These are phyloP conservation scores for Rugonectria rugulosa DNA, from an alignment of 2,329 filamentous ascomycete species.

Conservation along the genomic window DNA sequence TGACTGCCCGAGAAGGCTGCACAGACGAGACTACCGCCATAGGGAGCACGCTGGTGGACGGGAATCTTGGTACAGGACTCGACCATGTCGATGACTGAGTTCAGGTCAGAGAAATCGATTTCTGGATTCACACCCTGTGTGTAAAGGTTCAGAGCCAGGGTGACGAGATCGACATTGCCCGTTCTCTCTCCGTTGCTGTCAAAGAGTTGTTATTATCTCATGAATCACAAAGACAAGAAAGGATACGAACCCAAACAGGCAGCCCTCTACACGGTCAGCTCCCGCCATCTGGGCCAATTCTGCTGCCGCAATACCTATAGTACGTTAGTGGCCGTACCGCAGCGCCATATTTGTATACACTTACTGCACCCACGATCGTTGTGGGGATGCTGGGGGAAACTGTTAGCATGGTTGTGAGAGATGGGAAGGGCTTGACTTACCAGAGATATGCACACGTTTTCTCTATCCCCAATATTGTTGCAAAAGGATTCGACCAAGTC, in stretches of 20 bases:
- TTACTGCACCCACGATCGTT: slow-evolving; percentile 93
- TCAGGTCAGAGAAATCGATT: slow-evolving; percentile 94
- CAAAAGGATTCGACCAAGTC: slow-evolving; percentile 99
- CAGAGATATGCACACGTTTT: too few species aligned
- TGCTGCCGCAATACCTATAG: slow-evolving; percentile 87
- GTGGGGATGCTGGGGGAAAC: slow-evolving; percentile 92
- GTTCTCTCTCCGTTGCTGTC: slow-evolving; percentile 95
- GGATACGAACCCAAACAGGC: slow-evolving; percentile 86
- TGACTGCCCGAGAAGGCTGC: slow-evolving; percentile 92
- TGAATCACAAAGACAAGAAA: too few species aligned
- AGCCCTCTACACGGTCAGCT: slow-evolving; percentile 91
- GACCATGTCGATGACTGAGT: slow-evolving; percentile 84
- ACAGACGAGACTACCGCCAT: slow-evolving; percentile 89
- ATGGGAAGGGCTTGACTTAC: too few species aligned
- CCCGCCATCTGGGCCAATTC: slow-evolving; percentile 97
- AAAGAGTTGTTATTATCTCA: too few species aligned
- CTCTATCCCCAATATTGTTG: too few species aligned
- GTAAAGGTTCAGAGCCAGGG: slow-evolving; percentile 93
- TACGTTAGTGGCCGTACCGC: too few species aligned
- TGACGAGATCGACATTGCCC: slow-evolving; percentile 94
- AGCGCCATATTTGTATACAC: too few species aligned
- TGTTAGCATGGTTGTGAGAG: too few species aligned
- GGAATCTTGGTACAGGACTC: slow-evolving; percentile 96
- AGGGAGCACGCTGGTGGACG: slow-evolving; percentile 87
- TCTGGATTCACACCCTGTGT: slow-evolving; percentile 87